Evolutionary conservation across 192 early-diverging fungal species (phyloP).

Genomic region (Borealophlyctis nickersoniae): DNA sequence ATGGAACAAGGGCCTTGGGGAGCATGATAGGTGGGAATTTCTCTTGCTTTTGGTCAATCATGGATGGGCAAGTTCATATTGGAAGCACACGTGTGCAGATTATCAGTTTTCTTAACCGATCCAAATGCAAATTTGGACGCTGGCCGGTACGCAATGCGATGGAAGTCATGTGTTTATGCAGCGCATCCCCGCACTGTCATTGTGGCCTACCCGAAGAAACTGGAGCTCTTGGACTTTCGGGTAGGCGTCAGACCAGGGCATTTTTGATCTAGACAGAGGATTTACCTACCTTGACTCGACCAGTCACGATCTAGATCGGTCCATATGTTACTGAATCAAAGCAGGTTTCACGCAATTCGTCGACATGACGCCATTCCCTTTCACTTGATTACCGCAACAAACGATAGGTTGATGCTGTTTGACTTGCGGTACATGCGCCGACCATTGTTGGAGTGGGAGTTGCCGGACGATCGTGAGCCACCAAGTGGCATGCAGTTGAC

Average conservation of each 20-base stretch:
- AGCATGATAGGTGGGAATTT: neutral
- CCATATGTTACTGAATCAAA: neutral
- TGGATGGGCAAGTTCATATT: neutral
- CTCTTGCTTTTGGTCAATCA: neutral
- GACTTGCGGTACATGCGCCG: slow-evolving; percentile 8
- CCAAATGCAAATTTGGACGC: slow-evolving; percentile 11
- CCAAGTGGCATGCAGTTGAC: slow-evolving; percentile 11
- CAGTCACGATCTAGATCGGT: slow-evolving; percentile 8
- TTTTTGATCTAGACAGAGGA: no score
- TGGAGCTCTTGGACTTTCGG: slow-evolving; percentile 21
- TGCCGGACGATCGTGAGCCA: slow-evolving; percentile 10
- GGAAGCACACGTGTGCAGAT: neutral
- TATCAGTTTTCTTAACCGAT: no score
- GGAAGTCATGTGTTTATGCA: slow-evolving; percentile 20
- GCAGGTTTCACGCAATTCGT: slow-evolving; percentile 5
- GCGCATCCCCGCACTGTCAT: slow-evolving; percentile 15
- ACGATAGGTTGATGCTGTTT: neutral
- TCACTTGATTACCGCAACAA: neutral
- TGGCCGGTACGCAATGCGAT: slow-evolving; percentile 1
- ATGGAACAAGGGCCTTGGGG: slow-evolving; percentile 11
- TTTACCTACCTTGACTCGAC: no score
- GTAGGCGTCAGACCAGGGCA: neutral
- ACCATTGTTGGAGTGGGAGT: slow-evolving; percentile 15
- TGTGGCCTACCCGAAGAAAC: slow-evolving; percentile 6
- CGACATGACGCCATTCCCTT: neutral